These are phyloP conservation scores for Taiwanofungus camphoratus DNA, from an alignment of 1,284 basidiomycete species.

Conservation along the genomic window DNA sequence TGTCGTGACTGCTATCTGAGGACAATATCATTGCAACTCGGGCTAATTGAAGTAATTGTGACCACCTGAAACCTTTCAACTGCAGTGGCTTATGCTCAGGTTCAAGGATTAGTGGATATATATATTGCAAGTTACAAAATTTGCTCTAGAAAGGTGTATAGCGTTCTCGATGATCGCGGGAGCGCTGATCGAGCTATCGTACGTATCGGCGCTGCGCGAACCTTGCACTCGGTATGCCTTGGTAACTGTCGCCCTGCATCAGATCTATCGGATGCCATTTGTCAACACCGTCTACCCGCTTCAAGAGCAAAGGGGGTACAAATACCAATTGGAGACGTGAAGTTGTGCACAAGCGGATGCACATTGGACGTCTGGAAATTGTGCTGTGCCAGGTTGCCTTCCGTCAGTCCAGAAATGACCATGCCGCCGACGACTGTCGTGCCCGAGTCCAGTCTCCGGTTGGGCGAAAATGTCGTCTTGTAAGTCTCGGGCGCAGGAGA, in stretches of 20 bases:
- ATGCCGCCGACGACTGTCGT: constrained; percentile 20
- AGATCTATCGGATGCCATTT: constrained; percentile 2
- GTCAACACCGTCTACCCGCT: not conserved
- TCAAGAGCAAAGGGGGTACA: constrained; percentile 1
- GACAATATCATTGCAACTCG: too few species aligned
- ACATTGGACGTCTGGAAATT: constrained; percentile 16
- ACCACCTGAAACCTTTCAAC: too few species aligned
- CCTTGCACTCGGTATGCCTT: constrained; percentile 4
- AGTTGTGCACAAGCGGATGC: constrained; percentile 27
- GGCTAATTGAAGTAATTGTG: too few species aligned
- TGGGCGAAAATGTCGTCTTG: constrained; percentile 20
- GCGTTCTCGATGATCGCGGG: too few species aligned
- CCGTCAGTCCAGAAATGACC: constrained; percentile 16
- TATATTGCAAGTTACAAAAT: too few species aligned
- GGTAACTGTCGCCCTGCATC: constrained; percentile 9
- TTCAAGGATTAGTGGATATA: too few species aligned
- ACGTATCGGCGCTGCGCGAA: constrained; percentile 1
- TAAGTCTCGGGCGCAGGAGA: not conserved
- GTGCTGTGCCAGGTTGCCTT: constrained; percentile 20
- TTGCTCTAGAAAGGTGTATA: too few species aligned
- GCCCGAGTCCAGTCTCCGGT: constrained; percentile 22
- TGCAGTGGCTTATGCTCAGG: too few species aligned
- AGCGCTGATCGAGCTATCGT: too few species aligned
- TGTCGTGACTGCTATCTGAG: too few species aligned
- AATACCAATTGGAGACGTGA: constrained; percentile 27